These are phyloP conservation scores for Gilbertella persicaria DNA, from an alignment of 371 early-diverging fungal genomes.

Conservation along the genomic window DNA sequence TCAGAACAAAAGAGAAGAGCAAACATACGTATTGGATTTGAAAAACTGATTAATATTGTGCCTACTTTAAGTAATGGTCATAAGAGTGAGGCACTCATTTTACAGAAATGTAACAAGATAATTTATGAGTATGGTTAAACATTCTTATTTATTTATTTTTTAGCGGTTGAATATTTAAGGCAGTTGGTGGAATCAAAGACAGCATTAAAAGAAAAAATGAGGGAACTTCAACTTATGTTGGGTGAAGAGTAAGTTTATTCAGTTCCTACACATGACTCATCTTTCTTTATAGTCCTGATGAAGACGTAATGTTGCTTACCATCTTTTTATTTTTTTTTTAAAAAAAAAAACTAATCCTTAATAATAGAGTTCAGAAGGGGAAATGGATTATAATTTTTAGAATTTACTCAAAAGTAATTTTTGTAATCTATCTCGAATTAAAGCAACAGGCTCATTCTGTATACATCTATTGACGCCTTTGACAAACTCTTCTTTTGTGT, in stretches of 20 bases:
- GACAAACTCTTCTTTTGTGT: conserved; percentile 7
- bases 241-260: conserved; percentile 24
- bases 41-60: conserved; percentile 75
- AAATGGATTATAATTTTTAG: background rate
- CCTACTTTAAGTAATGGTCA: conserved; percentile 67
- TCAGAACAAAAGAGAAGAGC: conserved; percentile 87
- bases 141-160: background rate
- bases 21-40: conserved; percentile 80
- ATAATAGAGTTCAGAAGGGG: background rate
- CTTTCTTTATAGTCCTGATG: conserved; percentile 20
- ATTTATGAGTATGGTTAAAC: background rate
- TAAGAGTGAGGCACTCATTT: conserved; percentile 52
- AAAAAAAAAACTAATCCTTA: no score
- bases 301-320: no score
- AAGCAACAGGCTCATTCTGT: conserved; percentile 24
- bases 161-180: conserved; percentile 24
- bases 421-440: conserved; percentile 26
- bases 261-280: background rate
- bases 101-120: conserved; percentile 22
- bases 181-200: conserved; percentile 23
- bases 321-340: no score
- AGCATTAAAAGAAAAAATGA: conserved; percentile 18
- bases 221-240: conserved; percentile 17
- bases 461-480: conserved; percentile 5
- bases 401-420: conserved; percentile 22